phyloP scores from a whole-genome alignment of 192 early-diverging fungal genomes.

The Helicostylum pulchrum region DNA sequence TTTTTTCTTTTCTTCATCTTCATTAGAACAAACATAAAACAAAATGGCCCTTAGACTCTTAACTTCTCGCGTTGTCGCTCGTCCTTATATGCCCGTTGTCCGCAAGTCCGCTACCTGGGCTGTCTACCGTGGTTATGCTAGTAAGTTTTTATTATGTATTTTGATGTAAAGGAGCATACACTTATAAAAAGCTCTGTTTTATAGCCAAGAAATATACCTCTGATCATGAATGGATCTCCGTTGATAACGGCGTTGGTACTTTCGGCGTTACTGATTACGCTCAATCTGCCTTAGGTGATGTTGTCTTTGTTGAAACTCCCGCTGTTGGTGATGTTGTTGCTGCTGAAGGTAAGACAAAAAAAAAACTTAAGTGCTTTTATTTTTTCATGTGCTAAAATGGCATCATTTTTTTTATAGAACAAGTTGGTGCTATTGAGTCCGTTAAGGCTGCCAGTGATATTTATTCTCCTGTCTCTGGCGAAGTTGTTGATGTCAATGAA shows the following conservation, averaged over 20 bases:
- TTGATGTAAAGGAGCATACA: not conserved
- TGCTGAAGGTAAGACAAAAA: slow-evolving; percentile 48
- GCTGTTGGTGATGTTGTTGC: slow-evolving; percentile 61
- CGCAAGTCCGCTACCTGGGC: slow-evolving; percentile 3
- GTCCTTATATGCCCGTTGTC: slow-evolving; percentile 12
- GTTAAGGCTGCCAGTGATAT: slow-evolving; percentile 96
- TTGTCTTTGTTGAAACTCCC: slow-evolving; percentile 92
- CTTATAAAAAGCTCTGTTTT: not conserved
- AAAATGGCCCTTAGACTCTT: slow-evolving; percentile 23
- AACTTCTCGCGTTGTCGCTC: slow-evolving; percentile 13
- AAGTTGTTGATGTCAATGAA: slow-evolving; percentile 76
- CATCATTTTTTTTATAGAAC: slow-evolving; percentile 35
- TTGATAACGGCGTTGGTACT: slow-evolving; percentile 73
- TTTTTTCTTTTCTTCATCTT: not conserved
- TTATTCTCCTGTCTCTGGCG: slow-evolving; percentile 81
- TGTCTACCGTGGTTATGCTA: slow-evolving; percentile 18
- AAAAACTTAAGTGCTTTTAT: not conserved
- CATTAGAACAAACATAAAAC: not conserved
- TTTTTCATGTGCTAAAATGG: not conserved
- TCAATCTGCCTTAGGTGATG: slow-evolving; percentile 86
- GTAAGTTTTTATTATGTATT: slow-evolving; percentile 5
- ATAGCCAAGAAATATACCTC: slow-evolving; percentile 68
- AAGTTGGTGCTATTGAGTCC: slow-evolving; percentile 84
- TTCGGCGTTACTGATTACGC: slow-evolving; percentile 93
- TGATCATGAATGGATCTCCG: slow-evolving; percentile 91